Percentiles rank a stretch among this genome's conserved stretches.
Conservation (phyloP, 1,284 basidiomycete genomes). For the Microbotryomycetes sp. region DNA sequence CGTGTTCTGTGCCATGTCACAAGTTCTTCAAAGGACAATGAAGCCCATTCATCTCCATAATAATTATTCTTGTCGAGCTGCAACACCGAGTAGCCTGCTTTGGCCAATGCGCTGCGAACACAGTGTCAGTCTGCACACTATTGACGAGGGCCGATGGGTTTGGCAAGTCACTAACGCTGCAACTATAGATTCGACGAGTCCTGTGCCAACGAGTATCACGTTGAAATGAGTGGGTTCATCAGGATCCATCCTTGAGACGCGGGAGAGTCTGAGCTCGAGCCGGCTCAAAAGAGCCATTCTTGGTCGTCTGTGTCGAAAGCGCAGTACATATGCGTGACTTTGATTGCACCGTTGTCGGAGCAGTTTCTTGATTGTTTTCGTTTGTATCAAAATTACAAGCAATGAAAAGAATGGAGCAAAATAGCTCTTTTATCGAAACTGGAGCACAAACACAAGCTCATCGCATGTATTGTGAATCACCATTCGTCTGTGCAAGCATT, state of each 20-base stretch:
- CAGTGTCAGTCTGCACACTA: not conserved
- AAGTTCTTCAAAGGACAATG: slow-evolving; percentile 73
- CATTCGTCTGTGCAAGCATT: slow-evolving; percentile 8
- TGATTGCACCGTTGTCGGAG: too few relatives aligned
- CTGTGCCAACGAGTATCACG: slow-evolving; percentile 77
- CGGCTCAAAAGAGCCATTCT: too few relatives aligned
- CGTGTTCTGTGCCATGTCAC: slow-evolving; percentile 51
- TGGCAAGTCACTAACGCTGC: slow-evolving; percentile 63
- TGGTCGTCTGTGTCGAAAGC: too few relatives aligned
- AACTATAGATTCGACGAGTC: slow-evolving; percentile 58
- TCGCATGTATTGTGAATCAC: slow-evolving; percentile 30
- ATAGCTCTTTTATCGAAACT: not conserved
- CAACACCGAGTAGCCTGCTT: slow-evolving; percentile 75
- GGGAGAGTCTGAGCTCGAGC: too few relatives aligned
- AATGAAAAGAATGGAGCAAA: too few relatives aligned
- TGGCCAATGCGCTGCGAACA: slow-evolving; percentile 59
- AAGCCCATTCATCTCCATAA: slow-evolving; percentile 79
- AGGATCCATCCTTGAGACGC: slow-evolving; percentile 28
- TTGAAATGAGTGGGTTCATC: slow-evolving; percentile 55
- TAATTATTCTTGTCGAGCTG: slow-evolving; percentile 79
- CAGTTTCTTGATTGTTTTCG: too few relatives aligned
- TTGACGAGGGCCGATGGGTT: not conserved
- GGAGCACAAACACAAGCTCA: not conserved
- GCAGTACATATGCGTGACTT: too few relatives aligned
- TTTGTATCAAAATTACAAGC: too few relatives aligned